Evolutionary conservation across 176 grass and related monocot genomes (phyloP).

Genomic region (Ampelocalamus luodianensis): DNA sequence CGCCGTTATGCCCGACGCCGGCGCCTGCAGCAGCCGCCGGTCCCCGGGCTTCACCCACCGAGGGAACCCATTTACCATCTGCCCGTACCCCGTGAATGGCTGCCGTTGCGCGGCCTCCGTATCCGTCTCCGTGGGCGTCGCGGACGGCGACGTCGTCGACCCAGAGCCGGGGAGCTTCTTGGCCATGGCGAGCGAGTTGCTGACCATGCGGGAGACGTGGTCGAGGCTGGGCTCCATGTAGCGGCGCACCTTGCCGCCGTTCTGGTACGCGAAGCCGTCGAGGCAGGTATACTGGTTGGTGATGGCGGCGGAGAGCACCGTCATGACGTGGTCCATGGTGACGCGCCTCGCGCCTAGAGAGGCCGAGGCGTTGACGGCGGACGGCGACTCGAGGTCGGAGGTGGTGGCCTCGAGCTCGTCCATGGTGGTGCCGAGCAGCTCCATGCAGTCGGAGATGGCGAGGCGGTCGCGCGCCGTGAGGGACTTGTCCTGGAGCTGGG

Average conservation of each 20-base stretch:
- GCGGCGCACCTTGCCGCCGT: conserved; percentile 30
- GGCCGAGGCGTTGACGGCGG: not conserved
- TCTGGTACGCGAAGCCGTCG: conserved; percentile 64
- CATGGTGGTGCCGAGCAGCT: conserved; percentile 65
- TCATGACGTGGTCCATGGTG: conserved; percentile 58
- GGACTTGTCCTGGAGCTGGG: conserved; percentile 41
- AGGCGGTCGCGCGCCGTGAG: conserved; percentile 46
- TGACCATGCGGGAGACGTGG: conserved; percentile 65
- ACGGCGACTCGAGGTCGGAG: conserved; percentile 33
- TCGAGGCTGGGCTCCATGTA: conserved; percentile 53
- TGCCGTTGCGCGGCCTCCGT: conserved; percentile 11
- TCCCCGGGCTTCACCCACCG: conserved; percentile 58
- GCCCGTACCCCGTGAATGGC: conserved; percentile 71
- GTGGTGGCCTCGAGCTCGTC: conserved; percentile 59
- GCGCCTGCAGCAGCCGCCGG: conserved; percentile 69
- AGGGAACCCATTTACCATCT: conserved; percentile 64
- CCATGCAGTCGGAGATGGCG: conserved; percentile 72
- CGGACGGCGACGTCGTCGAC: not conserved
- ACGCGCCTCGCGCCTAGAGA: not conserved
- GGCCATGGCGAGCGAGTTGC: conserved; percentile 88
- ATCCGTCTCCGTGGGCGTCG: not conserved
- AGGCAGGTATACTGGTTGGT: conserved; percentile 92
- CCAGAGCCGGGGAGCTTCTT: conserved; percentile 58
- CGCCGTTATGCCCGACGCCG: conserved; percentile 27
- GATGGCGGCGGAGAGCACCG: conserved; percentile 77